Evolutionary conservation across 2,329 filamentous ascomycete genomes (phyloP).

Genomic region (Exutisphaerella laricina): DNA sequence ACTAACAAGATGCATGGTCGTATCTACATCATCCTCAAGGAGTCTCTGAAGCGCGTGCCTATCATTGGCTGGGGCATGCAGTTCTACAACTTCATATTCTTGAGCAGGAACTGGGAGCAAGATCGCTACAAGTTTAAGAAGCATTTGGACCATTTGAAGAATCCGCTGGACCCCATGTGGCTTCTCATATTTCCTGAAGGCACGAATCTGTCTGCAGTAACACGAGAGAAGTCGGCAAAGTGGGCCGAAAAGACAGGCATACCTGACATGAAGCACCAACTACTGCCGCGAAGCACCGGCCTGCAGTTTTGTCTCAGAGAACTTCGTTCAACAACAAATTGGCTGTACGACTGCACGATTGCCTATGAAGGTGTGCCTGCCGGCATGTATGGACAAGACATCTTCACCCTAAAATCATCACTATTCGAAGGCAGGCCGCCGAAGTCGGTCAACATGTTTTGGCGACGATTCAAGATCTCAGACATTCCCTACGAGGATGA

Average conservation of each 20-base stretch:
- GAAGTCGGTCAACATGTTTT: constrained; percentile 95
- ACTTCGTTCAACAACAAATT: constrained; percentile 67
- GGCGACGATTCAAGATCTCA: constrained; percentile 74
- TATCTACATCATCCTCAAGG: constrained; percentile 85
- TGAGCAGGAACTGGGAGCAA: constrained; percentile 81
- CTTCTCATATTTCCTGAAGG: constrained; percentile 82
- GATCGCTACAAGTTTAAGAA: constrained; percentile 72
- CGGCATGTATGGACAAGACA: constrained; percentile 77
- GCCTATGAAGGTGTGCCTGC: constrained; percentile 91
- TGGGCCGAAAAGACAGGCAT: constrained; percentile 75
- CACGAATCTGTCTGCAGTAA: constrained; percentile 70
- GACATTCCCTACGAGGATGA: constrained; percentile 74
- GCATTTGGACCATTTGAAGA: constrained; percentile 65
- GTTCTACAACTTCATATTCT: constrained; percentile 86
- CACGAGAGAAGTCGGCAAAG: constrained; percentile 61
- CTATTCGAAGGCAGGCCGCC: constrained; percentile 85
- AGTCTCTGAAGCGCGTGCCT: constrained; percentile 76
- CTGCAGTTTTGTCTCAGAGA: constrained; percentile 74
- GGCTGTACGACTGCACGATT: constrained; percentile 88
- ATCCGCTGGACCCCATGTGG: constrained; percentile 77
- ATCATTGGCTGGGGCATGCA: constrained; percentile 75
- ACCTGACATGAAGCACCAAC: constrained; percentile 65
- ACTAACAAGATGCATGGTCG: constrained; percentile 77
- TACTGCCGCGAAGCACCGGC: constrained; percentile 76
- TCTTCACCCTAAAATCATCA: constrained; percentile 79